Conservation (phyloP, 306 rosid species). For the Begonia fuchsioides region DNA sequence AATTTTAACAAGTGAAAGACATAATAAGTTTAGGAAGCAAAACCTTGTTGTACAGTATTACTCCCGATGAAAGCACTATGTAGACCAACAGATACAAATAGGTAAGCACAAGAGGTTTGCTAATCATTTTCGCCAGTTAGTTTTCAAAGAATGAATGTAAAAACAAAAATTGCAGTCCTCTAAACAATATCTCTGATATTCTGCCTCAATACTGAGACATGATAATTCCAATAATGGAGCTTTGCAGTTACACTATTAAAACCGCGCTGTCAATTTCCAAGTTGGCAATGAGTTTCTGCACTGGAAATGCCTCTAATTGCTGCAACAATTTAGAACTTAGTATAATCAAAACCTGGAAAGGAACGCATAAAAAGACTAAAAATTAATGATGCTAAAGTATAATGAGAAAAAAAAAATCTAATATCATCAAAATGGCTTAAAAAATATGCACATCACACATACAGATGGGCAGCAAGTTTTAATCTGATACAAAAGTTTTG, state of each 20-base stretch:
- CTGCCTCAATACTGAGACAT: not conserved
- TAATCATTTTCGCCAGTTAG: conserved; percentile 35
- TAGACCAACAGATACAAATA: conserved; percentile 70
- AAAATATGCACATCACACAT: too few species aligned
- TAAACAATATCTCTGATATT: conserved; percentile 2
- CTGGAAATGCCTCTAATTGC: not conserved
- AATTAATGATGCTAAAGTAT: too few species aligned
- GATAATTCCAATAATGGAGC: not conserved
- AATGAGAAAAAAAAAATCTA: too few species aligned
- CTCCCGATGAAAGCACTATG: conserved; percentile 81
- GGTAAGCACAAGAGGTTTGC: conserved; percentile 61
- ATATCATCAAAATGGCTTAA: too few species aligned
- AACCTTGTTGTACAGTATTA: conserved; percentile 92
- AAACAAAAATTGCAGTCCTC: not conserved
- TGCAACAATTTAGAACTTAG: not conserved
- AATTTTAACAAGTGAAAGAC: too few species aligned
- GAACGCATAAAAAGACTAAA: not conserved
- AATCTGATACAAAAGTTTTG: too few species aligned
- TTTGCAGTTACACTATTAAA: not conserved
- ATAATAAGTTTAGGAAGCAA: not conserved
- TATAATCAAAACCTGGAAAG: not conserved
- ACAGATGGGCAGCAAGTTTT: too few species aligned
- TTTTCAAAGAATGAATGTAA: conserved; percentile 4
- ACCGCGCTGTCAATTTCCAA: conserved; percentile 1
- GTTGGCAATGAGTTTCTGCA: not conserved